These are phyloP conservation scores for Saccharomycopsis sp. DNA, from an alignment of 805 yeast genomes.

Conservation along the genomic window DNA sequence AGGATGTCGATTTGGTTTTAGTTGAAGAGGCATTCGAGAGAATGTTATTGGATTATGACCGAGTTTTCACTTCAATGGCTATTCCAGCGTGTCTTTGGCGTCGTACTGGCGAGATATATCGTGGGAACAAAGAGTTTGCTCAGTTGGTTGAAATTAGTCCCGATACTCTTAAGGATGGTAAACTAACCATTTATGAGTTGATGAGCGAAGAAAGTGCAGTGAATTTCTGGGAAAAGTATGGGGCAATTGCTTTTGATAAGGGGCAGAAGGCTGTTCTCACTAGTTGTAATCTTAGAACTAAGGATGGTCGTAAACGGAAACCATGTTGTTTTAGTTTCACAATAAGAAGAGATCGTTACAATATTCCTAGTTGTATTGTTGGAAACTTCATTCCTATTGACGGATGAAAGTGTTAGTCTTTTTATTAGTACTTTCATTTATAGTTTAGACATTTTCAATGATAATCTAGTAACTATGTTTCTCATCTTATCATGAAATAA, in stretches of 20 bases:
- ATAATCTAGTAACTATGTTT: no score
- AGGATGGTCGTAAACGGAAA: conserved; percentile 71
- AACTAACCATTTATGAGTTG: conserved; percentile 82
- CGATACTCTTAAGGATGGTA: conserved; percentile 89
- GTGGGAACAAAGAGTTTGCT: conserved; percentile 96
- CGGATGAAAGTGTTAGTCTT: neutral
- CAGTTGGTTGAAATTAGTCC: conserved; percentile 83
- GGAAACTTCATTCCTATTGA: conserved; percentile 86
- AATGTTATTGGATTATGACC: conserved; percentile 85
- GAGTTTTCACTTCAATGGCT: conserved; percentile 96
- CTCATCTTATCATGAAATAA: no score
- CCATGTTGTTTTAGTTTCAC: conserved; percentile 94
- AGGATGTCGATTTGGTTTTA: conserved; percentile 83
- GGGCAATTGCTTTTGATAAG: conserved; percentile 91
- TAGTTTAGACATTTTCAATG: no score
- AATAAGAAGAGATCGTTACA: conserved; percentile 84
- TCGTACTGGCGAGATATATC: conserved; percentile 90
- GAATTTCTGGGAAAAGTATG: conserved; percentile 95
- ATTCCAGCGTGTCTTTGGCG: conserved; percentile 97
- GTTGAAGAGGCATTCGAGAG: conserved; percentile 94
- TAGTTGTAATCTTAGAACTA: conserved; percentile 78
- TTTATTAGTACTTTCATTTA: neutral
- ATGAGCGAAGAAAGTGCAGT: conserved; percentile 96
- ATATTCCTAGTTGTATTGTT: conserved; percentile 92
- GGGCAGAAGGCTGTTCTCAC: conserved; percentile 93